These are phyloP conservation scores for Rhizoclosmatium sp. DNA, from an alignment of 192 early-diverging fungal genomes.

Conservation along the genomic window DNA sequence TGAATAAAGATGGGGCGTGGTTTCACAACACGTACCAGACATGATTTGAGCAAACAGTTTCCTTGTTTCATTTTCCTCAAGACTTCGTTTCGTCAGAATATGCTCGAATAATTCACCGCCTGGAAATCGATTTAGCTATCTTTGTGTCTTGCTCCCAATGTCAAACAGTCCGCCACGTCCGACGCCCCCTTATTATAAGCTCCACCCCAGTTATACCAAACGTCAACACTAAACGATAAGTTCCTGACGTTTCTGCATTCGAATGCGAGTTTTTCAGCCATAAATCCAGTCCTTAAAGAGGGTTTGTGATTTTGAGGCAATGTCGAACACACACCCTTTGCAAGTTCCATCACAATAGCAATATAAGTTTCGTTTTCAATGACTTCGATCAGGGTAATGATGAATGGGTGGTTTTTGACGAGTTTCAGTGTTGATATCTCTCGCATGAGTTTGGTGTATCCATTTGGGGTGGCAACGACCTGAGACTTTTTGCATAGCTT, in stretches of 20 bases:
- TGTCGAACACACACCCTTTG: not conserved
- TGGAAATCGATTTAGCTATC: constrained; percentile 69
- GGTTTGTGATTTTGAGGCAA: too few species aligned
- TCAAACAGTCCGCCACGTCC: not conserved
- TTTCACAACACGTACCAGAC: constrained; percentile 39
- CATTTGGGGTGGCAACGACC: constrained; percentile 72
- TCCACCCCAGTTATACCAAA: too few species aligned
- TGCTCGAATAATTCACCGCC: constrained; percentile 98
- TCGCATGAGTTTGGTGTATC: constrained; percentile 90
- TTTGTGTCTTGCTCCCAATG: not conserved
- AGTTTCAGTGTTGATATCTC: constrained; percentile 88
- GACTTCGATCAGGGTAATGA: constrained; percentile 93
- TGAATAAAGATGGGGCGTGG: not conserved
- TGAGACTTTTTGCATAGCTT: constrained; percentile 95
- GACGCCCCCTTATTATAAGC: not conserved
- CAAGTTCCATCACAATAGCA: constrained; percentile 92
- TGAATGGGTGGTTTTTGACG: constrained; percentile 83
- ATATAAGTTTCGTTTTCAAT: constrained; percentile 97
- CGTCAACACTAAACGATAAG: too few species aligned
- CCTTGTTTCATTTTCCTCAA: constrained; percentile 90
- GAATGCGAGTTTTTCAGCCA: too few species aligned
- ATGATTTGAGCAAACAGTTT: constrained; percentile 94
- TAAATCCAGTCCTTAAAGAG: too few species aligned
- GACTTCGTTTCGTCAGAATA: constrained; percentile 90
- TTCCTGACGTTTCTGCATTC: too few species aligned